A percentile compares a stretch with the other conserved stretches of the same genome.
These are phyloP conservation scores for Diospyros kaki DNA, from an alignment of 148 eudicot genomes.

Conservation along the genomic window DNA sequence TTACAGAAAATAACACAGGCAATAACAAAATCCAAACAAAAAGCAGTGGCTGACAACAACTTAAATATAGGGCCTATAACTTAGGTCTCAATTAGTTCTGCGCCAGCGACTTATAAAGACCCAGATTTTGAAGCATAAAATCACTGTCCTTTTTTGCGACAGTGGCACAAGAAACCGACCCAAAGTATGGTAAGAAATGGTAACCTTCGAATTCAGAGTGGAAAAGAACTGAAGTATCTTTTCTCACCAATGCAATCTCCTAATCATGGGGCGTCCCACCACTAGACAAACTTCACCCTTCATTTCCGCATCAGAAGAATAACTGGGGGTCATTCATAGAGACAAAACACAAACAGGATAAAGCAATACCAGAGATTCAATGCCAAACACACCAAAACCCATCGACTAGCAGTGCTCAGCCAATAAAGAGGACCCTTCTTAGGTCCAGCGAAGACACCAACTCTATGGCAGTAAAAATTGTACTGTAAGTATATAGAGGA, in stretches of 20 bases:
- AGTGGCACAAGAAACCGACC: too few species aligned
- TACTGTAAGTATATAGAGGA: not conserved
- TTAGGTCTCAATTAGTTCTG: too few species aligned
- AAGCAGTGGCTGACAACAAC: too few species aligned
- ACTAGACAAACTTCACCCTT: not conserved
- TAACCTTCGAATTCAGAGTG: not conserved
- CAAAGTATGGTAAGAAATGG: too few species aligned
- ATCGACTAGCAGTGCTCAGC: not conserved
- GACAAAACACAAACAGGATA: not conserved
- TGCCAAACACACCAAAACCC: not conserved
- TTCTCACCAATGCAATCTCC: too few species aligned
- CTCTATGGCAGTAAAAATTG: not conserved
- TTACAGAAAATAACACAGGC: too few species aligned
- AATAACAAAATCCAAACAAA: too few species aligned
- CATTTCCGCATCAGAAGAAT: not conserved
- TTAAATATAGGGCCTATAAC: too few species aligned
- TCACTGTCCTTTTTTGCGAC: too few species aligned
- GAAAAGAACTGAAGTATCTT: not conserved
- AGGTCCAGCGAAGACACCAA: not conserved
- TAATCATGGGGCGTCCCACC: not conserved
- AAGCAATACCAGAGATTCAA: not conserved
- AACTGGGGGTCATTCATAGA: slow-evolving; percentile 2
- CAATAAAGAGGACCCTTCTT: not conserved
- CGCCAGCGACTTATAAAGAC: too few species aligned
- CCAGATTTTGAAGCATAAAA: too few species aligned